These are phyloP conservation scores for Serpula lacrymans DNA, from an alignment of 768 basidiomycete genomes.

Conservation along the genomic window DNA sequence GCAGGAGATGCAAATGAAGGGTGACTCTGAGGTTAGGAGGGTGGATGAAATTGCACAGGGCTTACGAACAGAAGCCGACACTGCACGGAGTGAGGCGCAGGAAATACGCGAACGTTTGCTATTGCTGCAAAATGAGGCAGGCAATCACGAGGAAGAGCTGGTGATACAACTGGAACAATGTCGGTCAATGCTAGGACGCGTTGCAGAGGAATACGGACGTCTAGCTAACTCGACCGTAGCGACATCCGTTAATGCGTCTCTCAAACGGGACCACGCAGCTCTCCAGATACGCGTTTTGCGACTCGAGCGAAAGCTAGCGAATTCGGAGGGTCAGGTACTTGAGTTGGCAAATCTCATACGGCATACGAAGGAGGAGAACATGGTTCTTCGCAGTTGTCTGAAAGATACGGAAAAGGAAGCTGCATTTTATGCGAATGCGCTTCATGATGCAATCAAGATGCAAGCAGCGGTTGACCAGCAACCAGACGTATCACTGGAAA, in stretches of 20 bases:
- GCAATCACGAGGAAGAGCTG: conserved; percentile 42
- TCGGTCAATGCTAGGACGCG: conserved; percentile 40
- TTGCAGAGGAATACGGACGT: conserved; percentile 53
- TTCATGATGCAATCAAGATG: conserved; percentile 5
- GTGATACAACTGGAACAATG: conserved; percentile 50
- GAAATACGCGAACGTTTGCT: conserved; percentile 30
- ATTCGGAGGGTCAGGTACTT: conserved; percentile 61
- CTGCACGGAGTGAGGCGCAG: conserved; percentile 34
- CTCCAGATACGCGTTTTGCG: conserved; percentile 45
- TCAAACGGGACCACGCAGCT: conserved; percentile 38
- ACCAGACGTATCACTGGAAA: conserved; percentile 9
- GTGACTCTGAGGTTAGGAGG: conserved; percentile 37
- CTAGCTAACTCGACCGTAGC: conserved; percentile 45
- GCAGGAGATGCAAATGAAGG: conserved; percentile 40
- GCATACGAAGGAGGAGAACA: conserved; percentile 51
- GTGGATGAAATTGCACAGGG: conserved; percentile 30
- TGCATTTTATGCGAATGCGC: conserved; percentile 9
- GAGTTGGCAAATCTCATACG: conserved; percentile 65
- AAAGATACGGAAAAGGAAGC: conserved; percentile 15
- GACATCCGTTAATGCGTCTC: conserved; percentile 28
- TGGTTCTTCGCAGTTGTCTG: conserved; percentile 30
- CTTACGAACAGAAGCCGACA: conserved; percentile 36
- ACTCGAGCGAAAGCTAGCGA: conserved; percentile 65
- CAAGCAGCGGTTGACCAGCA: background rate
- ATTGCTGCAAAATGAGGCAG: conserved; percentile 27